Percentiles rank a stretch among this genome's conserved stretches.
phyloP scores from a whole-genome alignment of 768 basidiomycete species.

The Lactifluus subvellereus region DNA sequence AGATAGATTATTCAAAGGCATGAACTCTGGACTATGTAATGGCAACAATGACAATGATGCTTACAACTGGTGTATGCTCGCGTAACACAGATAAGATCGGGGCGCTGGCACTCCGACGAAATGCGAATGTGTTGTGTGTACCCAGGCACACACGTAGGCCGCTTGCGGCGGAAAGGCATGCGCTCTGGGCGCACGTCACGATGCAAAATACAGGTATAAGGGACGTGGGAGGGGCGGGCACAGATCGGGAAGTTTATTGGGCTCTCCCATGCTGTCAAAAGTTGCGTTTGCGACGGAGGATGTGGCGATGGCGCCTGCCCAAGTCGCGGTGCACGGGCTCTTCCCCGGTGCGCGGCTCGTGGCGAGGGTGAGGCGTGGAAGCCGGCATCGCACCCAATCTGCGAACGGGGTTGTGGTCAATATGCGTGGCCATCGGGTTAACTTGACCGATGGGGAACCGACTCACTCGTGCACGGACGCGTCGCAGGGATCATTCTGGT shows the following conservation, averaged over 20 bases:
- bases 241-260: no score
- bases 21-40: background rate
- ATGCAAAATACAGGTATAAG: background rate
- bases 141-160: background rate
- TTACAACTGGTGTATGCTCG: background rate
- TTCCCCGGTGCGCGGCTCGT: background rate
- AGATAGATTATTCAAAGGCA: background rate
- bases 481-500: no score
- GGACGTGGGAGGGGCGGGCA: background rate
- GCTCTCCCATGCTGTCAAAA: background rate
- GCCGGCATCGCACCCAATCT: no score
- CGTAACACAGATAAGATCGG: background rate
- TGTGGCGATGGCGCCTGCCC: background rate
- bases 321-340: background rate
- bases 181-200: slow-evolving; percentile 5
- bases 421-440: background rate
- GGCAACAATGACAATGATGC: background rate
- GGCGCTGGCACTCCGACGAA: background rate
- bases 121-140: background rate
- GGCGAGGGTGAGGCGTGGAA: background rate
- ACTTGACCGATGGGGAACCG: background rate
- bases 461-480: no score
- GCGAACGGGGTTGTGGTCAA: no score
- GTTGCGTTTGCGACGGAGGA: background rate
- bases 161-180: background rate